A percentile compares a stretch with the other conserved stretches of the same genome.
These are phyloP conservation scores for Pichia sp. DNA, from an alignment of 1,139 yeast genomes.

Conservation along the genomic window DNA sequence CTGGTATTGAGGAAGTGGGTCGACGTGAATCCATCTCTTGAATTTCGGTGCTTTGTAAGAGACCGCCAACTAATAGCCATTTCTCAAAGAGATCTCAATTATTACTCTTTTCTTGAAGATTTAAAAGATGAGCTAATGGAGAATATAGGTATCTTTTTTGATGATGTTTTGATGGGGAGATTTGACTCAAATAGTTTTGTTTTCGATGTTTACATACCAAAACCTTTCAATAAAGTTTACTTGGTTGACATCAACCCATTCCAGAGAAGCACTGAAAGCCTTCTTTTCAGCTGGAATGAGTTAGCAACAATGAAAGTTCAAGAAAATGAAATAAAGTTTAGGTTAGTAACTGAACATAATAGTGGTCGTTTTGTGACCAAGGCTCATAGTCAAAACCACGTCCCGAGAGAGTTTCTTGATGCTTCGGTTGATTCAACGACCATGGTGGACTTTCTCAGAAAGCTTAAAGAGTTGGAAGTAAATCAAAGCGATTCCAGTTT, in stretches of 20 bases:
- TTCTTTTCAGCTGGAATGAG: constrained; percentile 82
- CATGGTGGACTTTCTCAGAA: constrained; percentile 56
- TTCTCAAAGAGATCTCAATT: constrained; percentile 80
- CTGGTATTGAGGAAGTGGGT: constrained; percentile 78
- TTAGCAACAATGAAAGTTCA: constrained; percentile 33
- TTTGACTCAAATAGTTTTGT: constrained; percentile 56
- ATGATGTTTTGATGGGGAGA: constrained; percentile 37
- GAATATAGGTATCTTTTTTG: constrained; percentile 50
- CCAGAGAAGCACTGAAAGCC: constrained; percentile 65
- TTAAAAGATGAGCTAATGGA: constrained; percentile 40
- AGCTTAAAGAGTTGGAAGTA: constrained; percentile 40
- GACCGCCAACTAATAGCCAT: constrained; percentile 59
- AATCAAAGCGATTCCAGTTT: too few species aligned
- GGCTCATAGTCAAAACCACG: constrained; percentile 84
- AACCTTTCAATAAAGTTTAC: constrained; percentile 58
- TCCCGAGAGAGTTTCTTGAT: constrained; percentile 84
- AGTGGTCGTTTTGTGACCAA: constrained; percentile 68
- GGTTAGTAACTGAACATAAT: constrained; percentile 62
- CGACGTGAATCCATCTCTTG: constrained; percentile 76
- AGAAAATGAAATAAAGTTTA: constrained; percentile 33
- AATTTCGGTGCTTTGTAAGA: constrained; percentile 76
- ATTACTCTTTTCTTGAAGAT: constrained; percentile 57
- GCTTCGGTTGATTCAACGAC: constrained; percentile 62
- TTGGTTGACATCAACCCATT: constrained; percentile 85
- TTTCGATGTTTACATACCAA: constrained; percentile 74